A percentile compares a stretch with the other conserved stretches of the same genome.
Conservation (phyloP, 164 flowering plant genomes). For the Vitis vinifera region DNA sequence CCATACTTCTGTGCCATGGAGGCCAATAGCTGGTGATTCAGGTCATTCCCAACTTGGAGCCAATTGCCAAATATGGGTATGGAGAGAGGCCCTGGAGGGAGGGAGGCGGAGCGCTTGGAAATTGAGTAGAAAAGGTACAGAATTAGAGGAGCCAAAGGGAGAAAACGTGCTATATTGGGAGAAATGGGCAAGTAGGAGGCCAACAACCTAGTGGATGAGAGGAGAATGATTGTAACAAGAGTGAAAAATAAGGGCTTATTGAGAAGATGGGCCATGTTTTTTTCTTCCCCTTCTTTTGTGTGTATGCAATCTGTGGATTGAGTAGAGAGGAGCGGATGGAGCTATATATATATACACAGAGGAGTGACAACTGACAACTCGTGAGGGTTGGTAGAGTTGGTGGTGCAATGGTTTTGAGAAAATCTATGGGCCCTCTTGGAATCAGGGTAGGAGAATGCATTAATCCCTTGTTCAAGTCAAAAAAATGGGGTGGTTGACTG, state of each 20-base stretch:
- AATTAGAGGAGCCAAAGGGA: conserved; percentile 10
- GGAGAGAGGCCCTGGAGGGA: conserved; percentile 59
- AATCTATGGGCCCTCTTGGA: too few relatives aligned
- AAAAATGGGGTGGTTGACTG: too few relatives aligned
- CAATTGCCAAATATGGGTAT: conserved; percentile 72
- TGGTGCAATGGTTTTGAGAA: too few relatives aligned
- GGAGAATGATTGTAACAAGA: background rate
- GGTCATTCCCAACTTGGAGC: conserved; percentile 79
- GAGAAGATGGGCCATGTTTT: conserved; percentile 4
- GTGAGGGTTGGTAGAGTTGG: too few relatives aligned
- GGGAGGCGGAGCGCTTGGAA: conserved; percentile 12
- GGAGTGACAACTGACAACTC: too few relatives aligned
- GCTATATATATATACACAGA: too few relatives aligned
- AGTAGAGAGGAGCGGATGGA: too few relatives aligned
- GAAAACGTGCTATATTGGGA: background rate
- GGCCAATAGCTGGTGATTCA: conserved; percentile 58
- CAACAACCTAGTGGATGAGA: background rate
- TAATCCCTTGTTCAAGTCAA: too few relatives aligned
- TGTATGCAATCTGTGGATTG: too few relatives aligned
- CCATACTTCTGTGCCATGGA: conserved; percentile 46
- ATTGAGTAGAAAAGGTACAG: conserved; percentile 11
- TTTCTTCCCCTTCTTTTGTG: too few relatives aligned
- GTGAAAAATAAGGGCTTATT: background rate
- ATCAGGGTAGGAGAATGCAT: too few relatives aligned
- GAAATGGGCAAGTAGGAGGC: background rate